Base-by-base conservation (phyloP, 2,329 filamentous ascomycete species). In the Coniochaeta ligniaria region DNA sequence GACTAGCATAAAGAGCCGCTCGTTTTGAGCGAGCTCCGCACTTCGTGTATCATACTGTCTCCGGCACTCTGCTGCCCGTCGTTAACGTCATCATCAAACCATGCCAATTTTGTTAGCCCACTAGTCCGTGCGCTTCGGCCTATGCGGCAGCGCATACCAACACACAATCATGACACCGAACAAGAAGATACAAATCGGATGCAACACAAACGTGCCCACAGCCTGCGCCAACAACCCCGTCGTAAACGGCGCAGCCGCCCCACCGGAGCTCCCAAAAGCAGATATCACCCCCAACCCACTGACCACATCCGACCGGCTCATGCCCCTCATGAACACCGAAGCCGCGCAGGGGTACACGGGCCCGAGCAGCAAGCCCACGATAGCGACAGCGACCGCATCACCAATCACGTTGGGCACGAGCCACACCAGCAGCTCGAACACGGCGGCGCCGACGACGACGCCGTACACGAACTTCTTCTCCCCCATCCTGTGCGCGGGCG, bases 361-460 rank as follows among this genome's bases (percentile, higher is more conserved):
- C 0, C 92, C 91, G 0, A 96, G 77, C 33, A 95, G 73, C 8
- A 95, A 73, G 14, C 92, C 92, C 20, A 95, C 80, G 26, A 95
- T 75, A 72, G 84, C 77, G 3, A 90, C 82, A 2, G 85, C 82
- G 1, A 90, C 86, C 20, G 87, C 85, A 65, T 89, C 81, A 16
- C 86, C 86, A 35, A 90, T 76, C n/a, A 93, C 76, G 69, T 91
- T 91, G 1, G 90, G 90, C 28, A 93, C 82, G 35, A 85, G 76
- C 91, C 91, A 95, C 11, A 91, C 87, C 28, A 95, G 77, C n/a
- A 92, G 72, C 73, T 95, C 84, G 64, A 94, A 90, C 0, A 81
- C 75, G 3, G 85, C 77, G 0, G 88, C 83, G 3, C 87, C 87
- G 6, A 78, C 66, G 0, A 85, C 81, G 41, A 91, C 79, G 2